These are phyloP conservation scores for Pseudonectria foliicola DNA, from an alignment of 2,329 filamentous ascomycete genomes.

Conservation along the genomic window DNA sequence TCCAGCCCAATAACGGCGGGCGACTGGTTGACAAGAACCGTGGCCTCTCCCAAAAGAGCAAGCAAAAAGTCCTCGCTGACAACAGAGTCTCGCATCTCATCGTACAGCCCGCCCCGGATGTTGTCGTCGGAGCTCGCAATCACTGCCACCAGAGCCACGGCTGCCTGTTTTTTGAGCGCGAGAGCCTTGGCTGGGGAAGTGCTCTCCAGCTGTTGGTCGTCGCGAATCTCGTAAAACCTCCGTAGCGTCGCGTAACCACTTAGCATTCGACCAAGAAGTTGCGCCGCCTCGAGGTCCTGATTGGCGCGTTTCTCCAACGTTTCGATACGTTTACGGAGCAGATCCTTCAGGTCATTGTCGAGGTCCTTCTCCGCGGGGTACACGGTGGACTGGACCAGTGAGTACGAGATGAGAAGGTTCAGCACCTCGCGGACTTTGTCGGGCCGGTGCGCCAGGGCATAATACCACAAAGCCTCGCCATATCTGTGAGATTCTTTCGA, in stretches of 20 bases:
- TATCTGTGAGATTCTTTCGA: conserved; percentile 68
- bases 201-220: conserved; percentile 34
- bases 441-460: conserved; percentile 72
- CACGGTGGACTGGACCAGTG: conserved; percentile 73
- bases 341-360: conserved; percentile 61
- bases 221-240: conserved; percentile 83
- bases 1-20: conserved; percentile 53
- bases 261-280: conserved; percentile 75
- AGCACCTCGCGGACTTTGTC: conserved; percentile 79
- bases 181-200: conserved; percentile 37
- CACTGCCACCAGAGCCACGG: conserved; percentile 69
- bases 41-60: conserved; percentile 73
- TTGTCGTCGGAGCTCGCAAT: conserved; percentile 82
- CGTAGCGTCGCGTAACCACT: conserved; percentile 89
- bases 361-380: conserved; percentile 67
- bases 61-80: conserved; percentile 84
- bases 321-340: conserved; percentile 65
- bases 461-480: conserved; percentile 84
- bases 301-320: conserved; percentile 66
- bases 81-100: conserved; percentile 71
- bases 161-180: conserved; percentile 60
- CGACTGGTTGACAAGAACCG: conserved; percentile 63
- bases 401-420: conserved; percentile 80
- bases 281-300: conserved; percentile 72
- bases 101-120: conserved; percentile 84